Conservation (phyloP, 345 rosid genomes). For the Lepidium didymum region DNA sequence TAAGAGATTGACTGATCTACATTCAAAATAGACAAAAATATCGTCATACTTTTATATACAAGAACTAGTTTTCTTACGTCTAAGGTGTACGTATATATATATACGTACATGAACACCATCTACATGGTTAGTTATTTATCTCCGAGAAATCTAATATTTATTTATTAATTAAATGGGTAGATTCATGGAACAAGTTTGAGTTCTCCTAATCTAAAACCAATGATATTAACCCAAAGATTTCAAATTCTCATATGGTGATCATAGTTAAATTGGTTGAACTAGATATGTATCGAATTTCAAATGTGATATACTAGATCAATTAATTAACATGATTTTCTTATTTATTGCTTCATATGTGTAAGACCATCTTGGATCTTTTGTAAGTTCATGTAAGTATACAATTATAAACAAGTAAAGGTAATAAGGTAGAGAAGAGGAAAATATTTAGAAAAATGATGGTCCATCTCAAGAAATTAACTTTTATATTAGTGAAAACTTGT, state of each 20-base stretch:
- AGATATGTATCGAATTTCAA: neutral
- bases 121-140: neutral
- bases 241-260: neutral
- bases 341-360: neutral
- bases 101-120: neutral
- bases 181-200: neutral
- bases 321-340: neutral
- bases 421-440: neutral
- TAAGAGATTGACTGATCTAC: neutral
- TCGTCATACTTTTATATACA: neutral
- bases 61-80: neutral
- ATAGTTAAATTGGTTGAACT: neutral
- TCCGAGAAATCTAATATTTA: neutral
- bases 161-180: neutral
- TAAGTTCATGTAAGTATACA: neutral
- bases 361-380: neutral
- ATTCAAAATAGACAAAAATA: neutral
- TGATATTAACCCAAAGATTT: neutral
- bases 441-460: neutral
- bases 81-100: neutral
- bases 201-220: neutral
- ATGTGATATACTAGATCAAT: neutral
- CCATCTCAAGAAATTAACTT: neutral
- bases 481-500: neutral
- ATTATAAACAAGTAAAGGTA: neutral